Base-by-base conservation (phyloP, 2,329 filamentous ascomycete genomes). In the Diaporthe vaccinii region DNA sequence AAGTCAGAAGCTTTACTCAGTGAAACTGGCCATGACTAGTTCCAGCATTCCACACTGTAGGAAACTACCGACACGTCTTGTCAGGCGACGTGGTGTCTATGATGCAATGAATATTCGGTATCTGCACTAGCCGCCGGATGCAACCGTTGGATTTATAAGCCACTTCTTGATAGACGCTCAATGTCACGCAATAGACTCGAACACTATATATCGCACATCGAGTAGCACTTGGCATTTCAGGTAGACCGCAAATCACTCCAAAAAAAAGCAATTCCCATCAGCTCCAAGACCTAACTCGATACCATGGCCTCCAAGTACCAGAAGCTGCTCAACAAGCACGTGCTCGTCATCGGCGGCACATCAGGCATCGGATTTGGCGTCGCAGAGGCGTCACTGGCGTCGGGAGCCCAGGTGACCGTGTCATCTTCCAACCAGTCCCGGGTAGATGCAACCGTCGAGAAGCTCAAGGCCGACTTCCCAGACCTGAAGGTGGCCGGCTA, bases 301-400 rank as follows among this genome's bases (percentile, higher is more conserved):
- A 65, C 79, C 17, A 82, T 81, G 77, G 73, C 80, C 2, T 79
- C 79, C 72, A 82, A 80, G 72, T 82, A 82, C 77, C 73, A 75
- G 67, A 85, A 85, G 76, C 80, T 85, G 25, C 79, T 82, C 28
- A 78, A 79, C 77, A 80, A 80, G 57, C 84, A 82, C 76, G 82
- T 92, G 78, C 88, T 94, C 55, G 83, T 94, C 79, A 86, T 93
- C 62, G 92, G 92, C 59, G 92, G 91, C 55, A 89, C 90, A 2
- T 87, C 89, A 22, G 92, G 92, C 70, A 91, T 94, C 55, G 92
- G 92, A 44, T 90, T 87, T 77, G 87, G 84, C 73, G 89, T 91
- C 15, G 91, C 92, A 70, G 88, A 92, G 84, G 89, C 87, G 2
- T 84, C 86, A 20, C 80, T 93, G 57, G 88, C 89, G 72, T 84